Base-by-base conservation (phyloP, 495 filamentous ascomycete genomes). In the Penicillium bovifimosum region DNA sequence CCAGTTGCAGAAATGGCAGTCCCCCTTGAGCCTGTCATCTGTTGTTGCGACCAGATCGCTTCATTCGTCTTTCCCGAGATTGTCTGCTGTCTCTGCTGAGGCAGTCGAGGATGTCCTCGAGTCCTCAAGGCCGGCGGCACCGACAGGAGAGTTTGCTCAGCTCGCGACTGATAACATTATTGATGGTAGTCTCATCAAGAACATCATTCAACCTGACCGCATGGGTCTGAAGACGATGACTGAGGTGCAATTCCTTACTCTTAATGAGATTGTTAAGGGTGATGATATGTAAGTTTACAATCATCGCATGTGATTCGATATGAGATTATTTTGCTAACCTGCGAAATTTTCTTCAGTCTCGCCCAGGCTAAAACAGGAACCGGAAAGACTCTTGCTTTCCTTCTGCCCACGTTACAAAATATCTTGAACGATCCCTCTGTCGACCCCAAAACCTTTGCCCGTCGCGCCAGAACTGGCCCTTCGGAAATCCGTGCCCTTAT, bases 171-270 rank as follows among this genome's bases (percentile, higher is more conserved):
- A 80, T 20, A 79, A 80, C 11, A 59, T 89, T 43, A 81, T 97
- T 29, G 70, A 91, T 58, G 55, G 64, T 5, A 73, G 69, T 31
- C 68, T 97, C 41, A 77, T 96, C 50, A 53, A 76, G 6, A 82
- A 84, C 38, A 82, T 97, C 59, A 88, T 82, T 0, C 54, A 79
- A 18, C 77, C 80, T 16, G 34, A 40, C 14, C 52, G 60, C 13
- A 93, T 96, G 87, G 70, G 76, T 3, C 79, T 95, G 58, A 78
- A 86, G 18, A 85, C 77, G 34, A 96, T 98, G 92, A 97, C 93
- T 3, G 82, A 91, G 8, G 91, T 98, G n/a, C 93, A 98, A 61
- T 76, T 80, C 29, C 67, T 82, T 67, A 95, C 95, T 3, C 88
- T 98, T 60, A 81, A 82, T 40, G 73, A 88, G 41, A 87, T 81